Evolutionary conservation across 129 eudicot species (phyloP), one percentile per base, ranked within the genome.

Genomic region (Pulicaria dysenterica): DNA sequence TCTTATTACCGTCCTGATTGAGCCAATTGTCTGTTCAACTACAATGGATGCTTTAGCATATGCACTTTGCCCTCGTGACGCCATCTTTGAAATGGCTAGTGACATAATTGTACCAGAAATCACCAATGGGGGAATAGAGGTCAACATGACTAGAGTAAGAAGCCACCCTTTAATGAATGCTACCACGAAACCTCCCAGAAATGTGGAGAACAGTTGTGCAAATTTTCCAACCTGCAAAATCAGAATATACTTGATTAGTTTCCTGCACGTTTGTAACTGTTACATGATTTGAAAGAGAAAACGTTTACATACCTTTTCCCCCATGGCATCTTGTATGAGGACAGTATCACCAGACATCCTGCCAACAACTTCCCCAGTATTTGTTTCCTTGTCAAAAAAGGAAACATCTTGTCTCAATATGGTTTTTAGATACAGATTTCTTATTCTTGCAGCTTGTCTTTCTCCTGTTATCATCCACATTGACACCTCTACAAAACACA

Each of bases 381-480:
- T 87, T 8, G 90, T 76, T 83, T 90, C 94, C 60, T 78, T 85
- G 69, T 90, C 96, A 69, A 87, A 90, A 87, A 90, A 90, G 46
- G 85, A 66, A 34, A 90, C 83, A 81, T 90, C 96, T 81, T 90
- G 96, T 41, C 91, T 81, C 54, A 91, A 64, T 43, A 91, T 91
- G 6, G 83, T 88, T 76, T 66, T 84, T 59, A 91, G 74, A 77
- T 91, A 91, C n/a, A 91, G 80, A 69, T 73, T 86, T 37, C 97
- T 82, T 54, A 91, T 91, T 49, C 96, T 73, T 38, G 95, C 83
- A 67, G 91, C 89, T 72, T 91, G 97, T 77, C 97, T 82, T 58
- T 91, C 97, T 49, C 97, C 96, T 0, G 97, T 88, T 80, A 86
- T 75, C 90, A 91, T 88, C 97, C 97, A 91, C 42, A 84, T 76